These are phyloP conservation scores for Debaryomyces prosopidis DNA, from an alignment of 805 yeast species.

Conservation along the genomic window DNA sequence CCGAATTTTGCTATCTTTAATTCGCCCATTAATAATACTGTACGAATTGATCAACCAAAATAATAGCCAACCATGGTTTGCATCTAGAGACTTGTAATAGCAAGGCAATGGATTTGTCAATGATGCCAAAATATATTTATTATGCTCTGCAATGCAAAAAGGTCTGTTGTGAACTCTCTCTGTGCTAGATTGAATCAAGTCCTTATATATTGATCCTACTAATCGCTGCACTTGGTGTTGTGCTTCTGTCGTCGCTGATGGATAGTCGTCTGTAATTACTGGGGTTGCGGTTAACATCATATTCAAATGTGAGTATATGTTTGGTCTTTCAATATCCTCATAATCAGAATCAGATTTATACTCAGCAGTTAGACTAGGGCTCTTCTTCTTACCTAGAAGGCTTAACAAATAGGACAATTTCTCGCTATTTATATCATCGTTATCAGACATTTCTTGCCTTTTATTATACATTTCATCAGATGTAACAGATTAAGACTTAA, in stretches of 20 bases:
- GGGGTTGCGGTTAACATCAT: slow-evolving; percentile 14
- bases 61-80: slow-evolving; percentile 89
- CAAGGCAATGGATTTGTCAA: slow-evolving; percentile 49
- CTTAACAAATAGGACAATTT: slow-evolving; percentile 17
- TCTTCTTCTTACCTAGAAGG: slow-evolving; percentile 16
- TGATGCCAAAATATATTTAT: slow-evolving; percentile 40
- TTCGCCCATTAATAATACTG: slow-evolving; percentile 13
- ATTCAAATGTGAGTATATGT: slow-evolving; percentile 4
- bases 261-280: slow-evolving; percentile 22
- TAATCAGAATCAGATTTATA: slow-evolving; percentile 15
- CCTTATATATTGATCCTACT: slow-evolving; percentile 30
- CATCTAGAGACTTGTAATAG: slow-evolving; percentile 62
- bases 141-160: slow-evolving; percentile 37
- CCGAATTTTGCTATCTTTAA: slow-evolving; percentile 21
- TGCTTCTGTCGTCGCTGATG: slow-evolving; percentile 34
- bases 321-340: slow-evolving; percentile 19
- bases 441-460: neutral
- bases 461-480: too few relatives aligned
- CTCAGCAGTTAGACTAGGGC: neutral
- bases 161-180: slow-evolving; percentile 8
- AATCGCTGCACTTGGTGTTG: slow-evolving; percentile 35
- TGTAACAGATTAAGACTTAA: too few relatives aligned
- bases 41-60: slow-evolving; percentile 74
- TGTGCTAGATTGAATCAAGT: slow-evolving; percentile 11
- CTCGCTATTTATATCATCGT: neutral